Evolutionary conservation across 441 rosid species (phyloP), one percentile per base, ranked within the genome.

Genomic region (Rhodomyrtus psidioides): DNA sequence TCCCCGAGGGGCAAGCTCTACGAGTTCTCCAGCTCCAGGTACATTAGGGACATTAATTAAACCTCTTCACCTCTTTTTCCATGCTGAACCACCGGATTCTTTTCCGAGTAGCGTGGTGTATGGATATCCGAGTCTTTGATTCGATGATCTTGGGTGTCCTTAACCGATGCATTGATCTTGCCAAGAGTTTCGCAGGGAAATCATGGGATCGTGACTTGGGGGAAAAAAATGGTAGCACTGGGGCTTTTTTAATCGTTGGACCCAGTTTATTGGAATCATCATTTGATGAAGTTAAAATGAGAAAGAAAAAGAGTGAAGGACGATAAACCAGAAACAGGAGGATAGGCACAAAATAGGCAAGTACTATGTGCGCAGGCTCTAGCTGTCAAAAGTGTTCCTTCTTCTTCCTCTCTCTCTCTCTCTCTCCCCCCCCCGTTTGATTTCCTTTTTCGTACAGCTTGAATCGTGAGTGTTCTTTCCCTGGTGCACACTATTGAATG

Each of bases 1-100:
- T 82, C 84, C 49, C 27, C 84, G n/a, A 82, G 84, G 4, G 84
- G 84, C 46, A 82, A 82, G 84, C 84, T 82, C 60, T 53, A 82
- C 59, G 60, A 82, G 84, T 82, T 82, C 60, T 70, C 79, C 8
- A 70, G 79, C 79, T 70, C 79, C 15, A 70, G 79, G 79, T 70
- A 39, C n/a, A 0, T 26, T n/a, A 13, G 34, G 4, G 34, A 34
- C 34, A 26, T 57, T 21, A 0, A 57, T 57, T 23, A 0, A 39
- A 21, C 12, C 15, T 12, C 49, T 23, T 39, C 79, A 6, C 79
- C n/a, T 42, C 42, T 0, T 21, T 23, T 21, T 21, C 57, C 84
- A 34, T 10, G 6, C 44, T 30, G 6, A 53, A 53, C 12, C 54
- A 14, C 44, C 13, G 53, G 53, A 51, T 51, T 51, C 53, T 51